Evolutionary conservation across 2,329 filamentous ascomycete genomes (phyloP), one percentile per base, ranked within the genome.

Genomic region (Endoconidiophora laricicola): DNA sequence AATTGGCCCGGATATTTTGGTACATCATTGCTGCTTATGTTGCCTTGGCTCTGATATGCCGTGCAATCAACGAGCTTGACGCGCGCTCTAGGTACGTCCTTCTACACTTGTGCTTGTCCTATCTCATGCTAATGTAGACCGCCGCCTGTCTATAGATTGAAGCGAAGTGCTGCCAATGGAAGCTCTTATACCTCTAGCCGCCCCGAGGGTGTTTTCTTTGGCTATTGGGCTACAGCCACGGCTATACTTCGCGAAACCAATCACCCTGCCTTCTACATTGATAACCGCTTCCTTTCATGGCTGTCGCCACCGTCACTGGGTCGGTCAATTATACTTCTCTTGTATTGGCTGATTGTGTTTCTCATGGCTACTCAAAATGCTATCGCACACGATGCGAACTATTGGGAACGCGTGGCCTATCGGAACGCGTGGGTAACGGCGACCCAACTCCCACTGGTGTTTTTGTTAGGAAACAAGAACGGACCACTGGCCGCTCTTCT

Each of bases 371-470:
- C 65, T 2, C 65, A 66, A 54, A 63, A 65, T 20, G 70, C 69
- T 45, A 60, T 76, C 42, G 56, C 69, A 42, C 57, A 70, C 23
- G 76, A 79, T 55, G 67, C 66, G 40, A 72, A 72, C 56, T 79
- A 70, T 59, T 78, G 69, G 66, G 79, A 83, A 60, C 75, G 77
- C 53, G 73, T 82, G 51, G 79, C 74, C 4, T 83, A 76, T 60
- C 75, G 79, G 50, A 79, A 79, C 55, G 79, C 77, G 16, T 83
- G 79, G 79, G 69, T 81, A 23, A 72, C 75, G 7, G 65, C 80
- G 43, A 76, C 71, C 2, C 79, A 83, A 60, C 69, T 83, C 40
- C 79, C 79, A 0, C 65, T 83, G 18, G 65, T 82, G 7, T 81
- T 77, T 57, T 66, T 83, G 2, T 68, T 83, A 12, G 70, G 75